Base-by-base conservation (phyloP, 805 yeast species). In the Yarrowia sp. region DNA sequence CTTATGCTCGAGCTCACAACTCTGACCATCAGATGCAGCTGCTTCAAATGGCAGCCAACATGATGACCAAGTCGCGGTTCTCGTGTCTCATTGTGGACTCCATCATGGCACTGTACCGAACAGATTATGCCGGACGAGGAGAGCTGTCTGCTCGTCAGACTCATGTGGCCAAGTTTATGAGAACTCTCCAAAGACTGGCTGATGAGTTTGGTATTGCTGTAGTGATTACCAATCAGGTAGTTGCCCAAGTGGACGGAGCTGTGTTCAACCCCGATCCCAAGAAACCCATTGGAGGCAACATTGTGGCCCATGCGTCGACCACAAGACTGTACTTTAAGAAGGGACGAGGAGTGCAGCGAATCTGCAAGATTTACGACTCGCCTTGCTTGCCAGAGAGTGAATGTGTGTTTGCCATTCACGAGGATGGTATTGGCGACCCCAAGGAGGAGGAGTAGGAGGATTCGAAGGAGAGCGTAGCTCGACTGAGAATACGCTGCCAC, bases 171-270 rank as follows among this genome's bases (percentile, higher is more conserved):
- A 88, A 87, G 76, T 92, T 88, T 73, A 87, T 95, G 92, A 83
- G 98, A 71, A 87, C 89, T 17, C 82, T 95, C 67, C 98, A 95
- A 76, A 80, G 97, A 71, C 81, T 95, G 64, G 98, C 98, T 0
- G 99, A 95, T 76, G 98, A 93, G 78, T 95, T 90, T 77, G 99
- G 99, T 51, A 91, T 95, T 65, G 99, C 98, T 0, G 97, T 93
- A 9, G 92, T 95, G 7, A 91, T 95, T 51, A 89, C 96, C 1
- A 95, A 95, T 77, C 99, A 95, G 76, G 99, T 95, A 22, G 97
- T 91, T 7, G 98, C 98, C 4, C 98, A 92, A 76, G 99, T 95
- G 17, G 99, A 95, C 73, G 96, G 96, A 72, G 81, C 84, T 32
- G 78, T 85, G 79, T 92, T 86, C 75, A 92, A 92, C 71, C 96